A percentile compares a stretch with the other conserved stretches of the same genome.
These are phyloP conservation scores for Monosporascus sp. DNA, from an alignment of 2,329 filamentous ascomycete species.

Conservation along the genomic window DNA sequence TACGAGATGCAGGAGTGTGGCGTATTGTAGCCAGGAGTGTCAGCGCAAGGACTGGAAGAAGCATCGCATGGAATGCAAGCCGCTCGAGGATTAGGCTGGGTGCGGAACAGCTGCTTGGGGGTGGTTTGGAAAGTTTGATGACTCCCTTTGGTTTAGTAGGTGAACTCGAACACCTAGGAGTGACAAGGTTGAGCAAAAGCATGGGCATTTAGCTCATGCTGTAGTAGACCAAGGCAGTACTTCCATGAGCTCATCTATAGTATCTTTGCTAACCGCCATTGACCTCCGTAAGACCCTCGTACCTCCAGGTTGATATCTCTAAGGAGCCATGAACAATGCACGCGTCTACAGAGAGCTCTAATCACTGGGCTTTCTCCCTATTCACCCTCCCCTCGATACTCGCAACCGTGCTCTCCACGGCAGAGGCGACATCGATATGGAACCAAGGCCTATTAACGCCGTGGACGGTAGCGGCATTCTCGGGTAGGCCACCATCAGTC, in stretches of 20 bases:
- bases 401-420: conserved; percentile 38
- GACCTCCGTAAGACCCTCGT: no score
- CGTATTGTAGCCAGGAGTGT: conserved; percentile 48
- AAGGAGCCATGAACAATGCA: no score
- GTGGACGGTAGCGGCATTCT: conserved; percentile 32
- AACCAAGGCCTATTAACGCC: conserved; percentile 47
- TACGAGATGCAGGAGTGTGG: conserved; percentile 34
- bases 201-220: no score
- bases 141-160: background rate
- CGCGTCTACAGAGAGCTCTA: background rate
- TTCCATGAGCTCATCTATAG: no score
- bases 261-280: no score
- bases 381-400: conserved; percentile 21
- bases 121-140: background rate
- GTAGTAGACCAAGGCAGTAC: no score
- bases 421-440: conserved; percentile 45
- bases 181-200: no score
- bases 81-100: background rate
- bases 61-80: conserved; percentile 39
- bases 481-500: conserved; percentile 22
- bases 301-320: no score
- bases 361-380: background rate
- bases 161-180: no score
- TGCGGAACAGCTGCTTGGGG: background rate
- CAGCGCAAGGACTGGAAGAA: conserved; percentile 50